These are phyloP conservation scores for Cryptosporidium canis DNA, from an alignment of 169 alveolate genomes.

Conservation along the genomic window DNA sequence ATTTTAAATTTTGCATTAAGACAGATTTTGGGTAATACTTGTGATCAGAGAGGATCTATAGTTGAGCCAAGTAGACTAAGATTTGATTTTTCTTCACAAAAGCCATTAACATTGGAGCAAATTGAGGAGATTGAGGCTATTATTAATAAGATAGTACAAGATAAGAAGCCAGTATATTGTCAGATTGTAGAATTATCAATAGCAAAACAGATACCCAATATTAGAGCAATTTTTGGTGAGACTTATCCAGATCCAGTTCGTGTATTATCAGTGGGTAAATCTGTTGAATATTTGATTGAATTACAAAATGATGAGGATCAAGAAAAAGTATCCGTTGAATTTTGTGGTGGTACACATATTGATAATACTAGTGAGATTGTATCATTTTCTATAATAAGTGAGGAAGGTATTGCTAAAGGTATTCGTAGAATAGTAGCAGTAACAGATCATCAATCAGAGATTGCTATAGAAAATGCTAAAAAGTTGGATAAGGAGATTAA, in stretches of 20 bases:
- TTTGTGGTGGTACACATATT: constrained; percentile 93
- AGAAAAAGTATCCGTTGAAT: constrained; percentile 84
- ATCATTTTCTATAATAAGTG: constrained; percentile 75
- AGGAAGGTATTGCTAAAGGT: constrained; percentile 92
- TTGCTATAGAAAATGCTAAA: constrained; percentile 76
- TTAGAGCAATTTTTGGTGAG: constrained; percentile 89
- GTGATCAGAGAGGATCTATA: constrained; percentile 88
- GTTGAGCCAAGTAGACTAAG: constrained; percentile 86
- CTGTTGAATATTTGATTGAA: constrained; percentile 74
- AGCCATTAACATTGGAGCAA: constrained; percentile 78
- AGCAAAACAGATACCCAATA: constrained; percentile 77
- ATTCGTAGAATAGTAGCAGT: constrained; percentile 87
- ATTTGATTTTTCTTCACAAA: constrained; percentile 84
- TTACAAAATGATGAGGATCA: constrained; percentile 25
- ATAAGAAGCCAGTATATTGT: constrained; percentile 77
- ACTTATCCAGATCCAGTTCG: constrained; percentile 92
- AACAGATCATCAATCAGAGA: constrained; percentile 83
- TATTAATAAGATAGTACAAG: constrained; percentile 78
- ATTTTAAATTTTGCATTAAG: constrained; percentile 87
- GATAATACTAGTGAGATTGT: constrained; percentile 81
- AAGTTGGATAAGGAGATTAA: constrained; percentile 75
- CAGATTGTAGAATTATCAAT: constrained; percentile 76
- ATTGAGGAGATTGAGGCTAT: constrained; percentile 77
- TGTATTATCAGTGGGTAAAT: constrained; percentile 87
- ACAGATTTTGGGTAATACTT: constrained; percentile 76